These are phyloP conservation scores for Linum usitatissimum DNA, from an alignment of 345 rosid genomes.

Conservation along the genomic window DNA sequence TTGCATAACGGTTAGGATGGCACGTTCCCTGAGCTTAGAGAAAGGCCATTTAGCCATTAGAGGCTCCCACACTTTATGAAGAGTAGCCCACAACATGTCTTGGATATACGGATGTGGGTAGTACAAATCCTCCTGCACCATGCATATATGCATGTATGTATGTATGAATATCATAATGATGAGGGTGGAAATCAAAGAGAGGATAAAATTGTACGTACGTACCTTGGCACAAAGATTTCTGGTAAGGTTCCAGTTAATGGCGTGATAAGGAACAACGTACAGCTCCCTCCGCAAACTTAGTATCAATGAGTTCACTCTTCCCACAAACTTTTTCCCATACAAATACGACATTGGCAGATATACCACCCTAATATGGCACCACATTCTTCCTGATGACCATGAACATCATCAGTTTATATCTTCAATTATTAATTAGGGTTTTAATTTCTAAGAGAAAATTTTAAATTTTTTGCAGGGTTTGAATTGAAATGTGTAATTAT, in stretches of 20 bases:
- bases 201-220: not conserved
- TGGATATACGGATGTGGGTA: constrained; percentile 41
- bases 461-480: too few species aligned
- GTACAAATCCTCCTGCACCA: constrained; percentile 52
- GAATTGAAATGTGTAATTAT: too few species aligned
- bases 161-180: too few species aligned
- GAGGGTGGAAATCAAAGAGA: too few species aligned
- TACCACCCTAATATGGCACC: constrained; percentile 43
- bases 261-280: constrained; percentile 32
- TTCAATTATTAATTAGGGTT: not conserved
- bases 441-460: too few species aligned
- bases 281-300: constrained; percentile 48
- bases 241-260: constrained; percentile 42
- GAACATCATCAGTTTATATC: not conserved
- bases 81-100: constrained; percentile 45
- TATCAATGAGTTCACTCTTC: constrained; percentile 27
- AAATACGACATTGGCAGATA: constrained; percentile 56
- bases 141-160: too few species aligned
- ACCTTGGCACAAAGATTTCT: constrained; percentile 44
- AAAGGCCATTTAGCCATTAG: constrained; percentile 44
- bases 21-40: constrained; percentile 35
- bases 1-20: constrained; percentile 36
- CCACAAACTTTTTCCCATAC: constrained; percentile 54
- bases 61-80: constrained; percentile 40
- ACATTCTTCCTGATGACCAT: constrained; percentile 34